Percentiles rank a stretch among this genome's conserved stretches.
Evolutionary conservation across 1,139 yeast genomes (phyloP).

Genomic region (Suhomyces chickasaworum): DNA sequence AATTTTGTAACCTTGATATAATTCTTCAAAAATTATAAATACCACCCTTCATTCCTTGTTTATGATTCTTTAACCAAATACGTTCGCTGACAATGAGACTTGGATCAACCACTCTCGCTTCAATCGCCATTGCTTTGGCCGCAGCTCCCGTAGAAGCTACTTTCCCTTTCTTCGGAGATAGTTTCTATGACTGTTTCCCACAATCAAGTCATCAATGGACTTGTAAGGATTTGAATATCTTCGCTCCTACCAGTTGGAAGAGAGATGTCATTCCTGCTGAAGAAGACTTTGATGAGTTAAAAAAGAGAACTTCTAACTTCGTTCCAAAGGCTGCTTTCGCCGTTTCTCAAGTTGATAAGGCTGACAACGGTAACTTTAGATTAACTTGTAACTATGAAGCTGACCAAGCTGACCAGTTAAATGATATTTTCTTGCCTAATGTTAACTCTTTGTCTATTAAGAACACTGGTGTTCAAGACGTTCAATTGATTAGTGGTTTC

Average conservation of each 20-base stretch:
- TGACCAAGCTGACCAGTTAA: constrained; percentile 22
- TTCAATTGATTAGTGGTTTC: constrained; percentile 18
- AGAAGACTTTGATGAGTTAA: constrained; percentile 28
- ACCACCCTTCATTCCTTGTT: background rate
- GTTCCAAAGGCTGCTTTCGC: constrained; percentile 28
- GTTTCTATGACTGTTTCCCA: constrained; percentile 12
- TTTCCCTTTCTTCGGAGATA: constrained; percentile 11
- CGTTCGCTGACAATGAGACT: constrained; percentile 12
- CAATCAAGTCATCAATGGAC: constrained; percentile 5
- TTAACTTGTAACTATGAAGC: constrained; percentile 26
- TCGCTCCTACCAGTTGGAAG: constrained; percentile 9
- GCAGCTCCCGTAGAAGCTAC: constrained; percentile 14
- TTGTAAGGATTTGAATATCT: constrained; percentile 9
- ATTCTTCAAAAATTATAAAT: constrained; percentile 7
- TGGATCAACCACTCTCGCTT: constrained; percentile 11
- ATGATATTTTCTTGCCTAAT: constrained; percentile 17
- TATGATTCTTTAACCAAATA: background rate
- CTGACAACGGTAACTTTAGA: constrained; percentile 22
- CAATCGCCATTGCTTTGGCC: constrained; percentile 14
- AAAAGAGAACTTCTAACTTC: constrained; percentile 23
- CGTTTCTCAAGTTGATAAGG: constrained; percentile 23
- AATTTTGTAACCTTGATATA: background rate
- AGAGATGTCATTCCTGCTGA: constrained; percentile 24
- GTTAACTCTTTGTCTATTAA: constrained; percentile 19
- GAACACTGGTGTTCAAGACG: constrained; percentile 25